phyloP scores from a whole-genome alignment of 2,329 filamentous ascomycete species.

The Aspergillus sp. region DNA sequence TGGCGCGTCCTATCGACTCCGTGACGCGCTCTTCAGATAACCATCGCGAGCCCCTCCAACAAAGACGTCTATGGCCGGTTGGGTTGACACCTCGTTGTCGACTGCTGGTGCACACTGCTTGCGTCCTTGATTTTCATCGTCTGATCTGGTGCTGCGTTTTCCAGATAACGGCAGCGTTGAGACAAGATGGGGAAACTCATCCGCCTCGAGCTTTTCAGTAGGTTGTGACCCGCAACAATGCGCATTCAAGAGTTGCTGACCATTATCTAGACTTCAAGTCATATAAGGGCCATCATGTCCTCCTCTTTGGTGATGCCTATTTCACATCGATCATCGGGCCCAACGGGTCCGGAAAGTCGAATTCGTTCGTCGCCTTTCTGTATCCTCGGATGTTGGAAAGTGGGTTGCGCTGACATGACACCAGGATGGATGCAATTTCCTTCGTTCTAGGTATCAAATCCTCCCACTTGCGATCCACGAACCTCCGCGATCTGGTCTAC shows the following conservation, averaged over 20 bases:
- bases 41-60: conserved; percentile 15
- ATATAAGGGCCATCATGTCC: conserved; percentile 91
- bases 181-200: conserved; percentile 89
- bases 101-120: conserved; percentile 1
- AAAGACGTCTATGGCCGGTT: conserved; percentile 7
- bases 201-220: conserved; percentile 88
- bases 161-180: conserved; percentile 19
- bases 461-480: conserved; percentile 88
- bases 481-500: conserved; percentile 91
- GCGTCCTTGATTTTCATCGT: conserved; percentile 6
- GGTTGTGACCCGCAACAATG: conserved; percentile 20
- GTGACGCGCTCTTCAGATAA: conserved; percentile 13
- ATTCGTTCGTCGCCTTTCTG: conserved; percentile 62
- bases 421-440: conserved; percentile 96
- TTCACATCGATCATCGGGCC: conserved; percentile 99
- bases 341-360: conserved; percentile 99
- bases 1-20: conserved; percentile 17
- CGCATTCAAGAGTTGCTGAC: conserved; percentile 10
- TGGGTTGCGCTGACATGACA: conserved; percentile 16
- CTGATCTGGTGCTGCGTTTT: conserved; percentile 15
- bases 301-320: conserved; percentile 95
- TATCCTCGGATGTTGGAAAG: background rate
- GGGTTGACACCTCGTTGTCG: background rate
- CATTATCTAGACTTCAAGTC: conserved; percentile 83
- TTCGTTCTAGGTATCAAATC: conserved; percentile 98